Evolutionary conservation across 2,329 filamentous ascomycete genomes (phyloP).

Genomic region (Microsporum audouinii): DNA sequence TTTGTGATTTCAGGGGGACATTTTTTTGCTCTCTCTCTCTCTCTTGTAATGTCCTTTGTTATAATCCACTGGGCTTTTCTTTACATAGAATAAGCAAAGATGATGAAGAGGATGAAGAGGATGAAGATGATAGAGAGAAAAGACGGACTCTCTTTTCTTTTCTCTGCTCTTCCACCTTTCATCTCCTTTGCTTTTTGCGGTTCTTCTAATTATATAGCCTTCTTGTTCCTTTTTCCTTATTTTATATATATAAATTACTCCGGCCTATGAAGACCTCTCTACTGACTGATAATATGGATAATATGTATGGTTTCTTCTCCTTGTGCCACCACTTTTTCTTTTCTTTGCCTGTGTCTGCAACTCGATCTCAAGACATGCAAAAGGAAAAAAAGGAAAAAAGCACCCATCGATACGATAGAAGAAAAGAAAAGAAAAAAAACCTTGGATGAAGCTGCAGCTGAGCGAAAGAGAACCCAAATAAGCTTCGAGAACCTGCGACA

Average conservation of each 20-base stretch:
- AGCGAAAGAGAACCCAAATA: conserved; percentile 1
- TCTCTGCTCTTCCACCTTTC: background rate
- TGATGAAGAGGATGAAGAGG: background rate
- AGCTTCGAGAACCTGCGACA: conserved; percentile 2
- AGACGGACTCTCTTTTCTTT: background rate
- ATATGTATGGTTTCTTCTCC: background rate
- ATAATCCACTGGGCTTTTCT: background rate
- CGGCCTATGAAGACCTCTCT: too few species aligned
- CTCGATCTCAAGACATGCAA: background rate
- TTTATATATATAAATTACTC: background rate
- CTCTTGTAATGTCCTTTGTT: background rate
- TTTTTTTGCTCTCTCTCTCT: background rate
- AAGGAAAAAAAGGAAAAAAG: background rate
- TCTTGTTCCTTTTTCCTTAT: background rate
- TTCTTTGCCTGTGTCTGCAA: too few species aligned
- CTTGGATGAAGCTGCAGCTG: conserved; percentile 2
- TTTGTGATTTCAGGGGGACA: background rate
- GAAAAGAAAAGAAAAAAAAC: background rate
- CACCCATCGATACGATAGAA: background rate
- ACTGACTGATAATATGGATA: too few species aligned
- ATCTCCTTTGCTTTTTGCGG: background rate
- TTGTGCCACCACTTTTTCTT: conserved; percentile 1
- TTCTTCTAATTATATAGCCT: background rate
- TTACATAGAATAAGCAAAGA: background rate
- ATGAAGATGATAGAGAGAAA: background rate